Percentiles rank a stretch among this genome's conserved stretches.
Conservation (phyloP, 2,329 filamentous ascomycete genomes). For the Pseudogymnoascus sp. region DNA sequence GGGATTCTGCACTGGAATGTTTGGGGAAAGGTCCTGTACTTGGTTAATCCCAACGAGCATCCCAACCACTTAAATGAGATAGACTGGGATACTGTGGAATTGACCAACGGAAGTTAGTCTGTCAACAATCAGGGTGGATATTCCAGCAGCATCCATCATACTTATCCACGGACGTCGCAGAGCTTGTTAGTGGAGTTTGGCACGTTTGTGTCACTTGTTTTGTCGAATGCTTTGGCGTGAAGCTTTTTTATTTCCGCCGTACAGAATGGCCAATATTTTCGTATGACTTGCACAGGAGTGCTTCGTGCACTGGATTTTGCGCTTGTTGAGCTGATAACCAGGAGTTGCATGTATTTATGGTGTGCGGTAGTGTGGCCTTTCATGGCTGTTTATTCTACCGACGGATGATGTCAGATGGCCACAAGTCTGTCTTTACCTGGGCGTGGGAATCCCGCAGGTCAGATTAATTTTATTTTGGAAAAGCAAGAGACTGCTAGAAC, state of each 20-base stretch:
- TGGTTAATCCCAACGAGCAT: constrained; percentile 24
- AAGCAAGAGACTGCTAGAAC: neutral
- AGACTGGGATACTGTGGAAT: neutral
- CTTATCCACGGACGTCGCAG: neutral
- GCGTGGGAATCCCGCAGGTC: neutral
- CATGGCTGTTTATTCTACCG: neutral
- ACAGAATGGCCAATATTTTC: neutral
- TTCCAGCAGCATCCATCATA: neutral
- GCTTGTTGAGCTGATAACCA: neutral
- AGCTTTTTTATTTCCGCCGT: neutral
- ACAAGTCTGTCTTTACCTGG: neutral
- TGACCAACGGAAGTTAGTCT: neutral
- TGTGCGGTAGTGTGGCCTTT: constrained; percentile 1
- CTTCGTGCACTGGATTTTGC: neutral
- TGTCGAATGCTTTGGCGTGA: neutral
- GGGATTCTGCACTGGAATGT: constrained; percentile 84
- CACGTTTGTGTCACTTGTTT: neutral
- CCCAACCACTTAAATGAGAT: neutral
- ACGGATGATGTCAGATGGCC: neutral
- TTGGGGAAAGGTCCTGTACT: constrained; percentile 72
- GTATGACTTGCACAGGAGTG: neutral
- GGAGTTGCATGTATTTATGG: neutral
- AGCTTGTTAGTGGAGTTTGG: neutral
- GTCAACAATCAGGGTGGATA: neutral
- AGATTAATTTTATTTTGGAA: neutral